Evolutionary conservation across 306 rosid genomes (phyloP).

Genomic region (Glycyrrhiza uralensis): DNA sequence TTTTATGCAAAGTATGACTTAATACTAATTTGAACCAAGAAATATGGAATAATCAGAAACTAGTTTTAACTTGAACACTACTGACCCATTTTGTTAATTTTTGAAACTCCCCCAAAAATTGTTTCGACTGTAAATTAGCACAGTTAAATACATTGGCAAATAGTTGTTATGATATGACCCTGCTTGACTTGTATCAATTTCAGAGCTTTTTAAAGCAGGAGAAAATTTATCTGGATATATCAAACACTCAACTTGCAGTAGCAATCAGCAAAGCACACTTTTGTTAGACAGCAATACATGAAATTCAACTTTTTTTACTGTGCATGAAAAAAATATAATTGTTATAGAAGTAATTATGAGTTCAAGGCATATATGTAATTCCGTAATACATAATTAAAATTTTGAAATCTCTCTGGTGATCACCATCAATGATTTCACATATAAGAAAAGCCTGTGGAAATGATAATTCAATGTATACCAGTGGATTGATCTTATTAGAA

Average conservation of each 20-base stretch:
- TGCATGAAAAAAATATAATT: not conserved
- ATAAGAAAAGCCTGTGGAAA: not conserved
- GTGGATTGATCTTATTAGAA: conserved; percentile 90
- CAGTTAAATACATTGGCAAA: not conserved
- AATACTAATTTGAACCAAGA: not conserved
- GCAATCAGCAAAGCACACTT: not conserved
- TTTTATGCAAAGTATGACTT: not conserved
- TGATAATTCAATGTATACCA: conserved; percentile 51
- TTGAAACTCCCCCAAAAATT: not conserved
- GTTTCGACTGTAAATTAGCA: not conserved
- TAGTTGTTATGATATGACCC: not conserved
- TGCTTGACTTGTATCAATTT: not conserved
- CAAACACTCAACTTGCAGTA: not conserved
- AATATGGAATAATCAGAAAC: not conserved
- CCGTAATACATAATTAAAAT: not conserved
- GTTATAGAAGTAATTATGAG: not conserved
- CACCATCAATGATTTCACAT: not conserved
- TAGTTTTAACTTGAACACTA: not conserved
- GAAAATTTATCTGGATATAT: not conserved
- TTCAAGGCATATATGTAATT: not conserved
- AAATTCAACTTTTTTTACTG: not conserved
- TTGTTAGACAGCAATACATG: not conserved
- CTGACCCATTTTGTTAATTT: not conserved
- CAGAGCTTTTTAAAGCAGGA: not conserved
- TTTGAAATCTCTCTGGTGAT: not conserved